phyloP scores from a whole-genome alignment of 1,284 basidiomycete species.

The Bjerkandera adusta region DNA sequence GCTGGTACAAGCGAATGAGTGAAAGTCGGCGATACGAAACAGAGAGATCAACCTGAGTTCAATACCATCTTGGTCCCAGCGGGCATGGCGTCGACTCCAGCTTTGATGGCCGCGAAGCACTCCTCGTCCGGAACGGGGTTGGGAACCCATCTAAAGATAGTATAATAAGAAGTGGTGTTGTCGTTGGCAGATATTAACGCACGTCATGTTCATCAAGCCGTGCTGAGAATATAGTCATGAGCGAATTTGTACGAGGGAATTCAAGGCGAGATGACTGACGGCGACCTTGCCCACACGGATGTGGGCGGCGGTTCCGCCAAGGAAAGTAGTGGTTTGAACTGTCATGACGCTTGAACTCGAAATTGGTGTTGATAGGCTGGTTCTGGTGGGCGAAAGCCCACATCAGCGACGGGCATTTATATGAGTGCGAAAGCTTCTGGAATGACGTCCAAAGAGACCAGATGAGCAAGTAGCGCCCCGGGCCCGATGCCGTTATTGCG shows the following conservation, averaged over 20 bases:
- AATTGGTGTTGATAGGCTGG: too few relatives aligned
- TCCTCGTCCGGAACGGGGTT: constrained; percentile 47
- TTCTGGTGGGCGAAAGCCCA: too few relatives aligned
- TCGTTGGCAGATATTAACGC: too few relatives aligned
- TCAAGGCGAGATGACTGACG: constrained; percentile 23
- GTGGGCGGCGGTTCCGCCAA: constrained; percentile 34
- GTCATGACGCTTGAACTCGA: constrained; percentile 5
- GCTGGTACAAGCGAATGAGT: too few relatives aligned
- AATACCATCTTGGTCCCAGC: constrained; percentile 45
- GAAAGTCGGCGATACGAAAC: too few relatives aligned
- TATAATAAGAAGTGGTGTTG: not conserved
- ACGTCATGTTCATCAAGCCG: constrained; percentile 57
- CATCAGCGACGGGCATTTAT: too few relatives aligned
- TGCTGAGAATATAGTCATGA: constrained; percentile 29
- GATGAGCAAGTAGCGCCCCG: too few relatives aligned
- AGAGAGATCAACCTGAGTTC: constrained; percentile 49
- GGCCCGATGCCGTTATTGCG: too few relatives aligned
- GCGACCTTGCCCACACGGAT: constrained; percentile 35
- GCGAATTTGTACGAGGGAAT: not conserved
- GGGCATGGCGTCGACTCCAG: constrained; percentile 52
- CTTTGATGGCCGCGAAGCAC: constrained; percentile 62
- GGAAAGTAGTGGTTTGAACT: constrained; percentile 20
- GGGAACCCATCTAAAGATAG: constrained; percentile 34
- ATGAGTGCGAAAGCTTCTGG: too few relatives aligned
- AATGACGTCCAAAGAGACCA: too few relatives aligned